Evolutionary conservation across 2,329 filamentous ascomycete species (phyloP).

Genomic region (Eurotiales sp.): DNA sequence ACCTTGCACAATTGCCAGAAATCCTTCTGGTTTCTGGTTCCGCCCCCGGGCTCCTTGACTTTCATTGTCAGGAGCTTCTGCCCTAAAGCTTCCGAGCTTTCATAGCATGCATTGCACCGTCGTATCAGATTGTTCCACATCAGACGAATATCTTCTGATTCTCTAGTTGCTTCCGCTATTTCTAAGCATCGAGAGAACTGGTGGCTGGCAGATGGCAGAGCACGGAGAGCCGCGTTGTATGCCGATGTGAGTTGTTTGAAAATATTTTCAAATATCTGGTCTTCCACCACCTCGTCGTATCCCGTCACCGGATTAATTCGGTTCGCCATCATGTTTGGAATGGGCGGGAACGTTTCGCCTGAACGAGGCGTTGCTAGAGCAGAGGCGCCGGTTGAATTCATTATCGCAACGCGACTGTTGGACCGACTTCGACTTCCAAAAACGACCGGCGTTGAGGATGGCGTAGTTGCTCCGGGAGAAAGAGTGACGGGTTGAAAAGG

Average conservation of each 20-base stretch:
- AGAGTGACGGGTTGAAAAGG: constrained; percentile 28
- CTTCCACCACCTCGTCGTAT: constrained; percentile 67
- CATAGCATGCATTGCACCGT: constrained; percentile 66
- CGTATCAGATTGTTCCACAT: constrained; percentile 69
- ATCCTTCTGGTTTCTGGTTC: constrained; percentile 56
- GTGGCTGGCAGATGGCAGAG: constrained; percentile 64
- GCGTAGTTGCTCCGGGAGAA: constrained; percentile 29
- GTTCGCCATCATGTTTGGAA: constrained; percentile 43
- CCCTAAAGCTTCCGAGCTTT: constrained; percentile 70
- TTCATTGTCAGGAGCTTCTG: constrained; percentile 73
- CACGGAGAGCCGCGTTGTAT: constrained; percentile 67
- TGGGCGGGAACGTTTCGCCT: constrained; percentile 68
- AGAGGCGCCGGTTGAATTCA: constrained; percentile 44
- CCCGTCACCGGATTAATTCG: constrained; percentile 57
- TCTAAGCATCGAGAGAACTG: constrained; percentile 65
- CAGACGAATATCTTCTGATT: constrained; percentile 57
- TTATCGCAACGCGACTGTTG: constrained; percentile 52
- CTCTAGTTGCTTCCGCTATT: constrained; percentile 58
- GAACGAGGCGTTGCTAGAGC: constrained; percentile 68
- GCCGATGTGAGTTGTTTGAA: constrained; percentile 72
- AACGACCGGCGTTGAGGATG: constrained; percentile 25
- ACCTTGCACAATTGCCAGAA: constrained; percentile 68
- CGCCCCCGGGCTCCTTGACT: constrained; percentile 74
- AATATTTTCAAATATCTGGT: constrained; percentile 76
- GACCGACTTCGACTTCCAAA: constrained; percentile 39